phyloP scores from a whole-genome alignment of 2,329 filamentous ascomycete species.

The Aulographum hederae region DNA sequence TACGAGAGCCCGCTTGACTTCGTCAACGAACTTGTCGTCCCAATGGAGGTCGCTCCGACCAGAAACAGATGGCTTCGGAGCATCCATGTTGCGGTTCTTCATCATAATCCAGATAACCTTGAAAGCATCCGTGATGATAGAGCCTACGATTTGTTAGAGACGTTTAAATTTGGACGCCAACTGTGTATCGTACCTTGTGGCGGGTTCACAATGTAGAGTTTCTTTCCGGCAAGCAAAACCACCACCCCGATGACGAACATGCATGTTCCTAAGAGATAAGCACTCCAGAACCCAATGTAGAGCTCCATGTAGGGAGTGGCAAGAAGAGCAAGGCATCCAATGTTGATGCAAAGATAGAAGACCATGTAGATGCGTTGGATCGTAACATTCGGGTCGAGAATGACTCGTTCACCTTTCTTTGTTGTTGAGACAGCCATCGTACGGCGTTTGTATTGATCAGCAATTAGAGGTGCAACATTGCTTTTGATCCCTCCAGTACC shows the following conservation, averaged over 20 bases:
- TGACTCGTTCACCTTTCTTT: conserved; percentile 15
- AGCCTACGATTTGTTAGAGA: no score
- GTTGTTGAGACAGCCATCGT: conserved; percentile 35
- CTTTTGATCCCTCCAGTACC: conserved; percentile 70
- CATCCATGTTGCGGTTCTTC: conserved; percentile 30
- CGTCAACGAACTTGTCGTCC: conserved; percentile 55
- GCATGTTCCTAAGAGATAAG: conserved; percentile 41
- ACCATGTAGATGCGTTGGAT: conserved; percentile 29
- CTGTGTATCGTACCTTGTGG: no score
- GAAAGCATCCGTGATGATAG: conserved; percentile 24
- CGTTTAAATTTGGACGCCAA: no score
- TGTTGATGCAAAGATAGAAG: conserved; percentile 51
- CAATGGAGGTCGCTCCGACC: conserved; percentile 35
- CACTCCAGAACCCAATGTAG: conserved; percentile 47
- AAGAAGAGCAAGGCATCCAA: conserved; percentile 50
- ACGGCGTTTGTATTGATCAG: conserved; percentile 25
- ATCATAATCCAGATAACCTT: conserved; percentile 38
- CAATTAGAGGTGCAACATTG: conserved; percentile 42
- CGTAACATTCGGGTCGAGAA: conserved; percentile 20
- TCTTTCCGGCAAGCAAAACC: conserved; percentile 25
- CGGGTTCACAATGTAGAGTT: conserved; percentile 7
- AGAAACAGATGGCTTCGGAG: conserved; percentile 44
- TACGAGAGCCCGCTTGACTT: conserved; percentile 45
- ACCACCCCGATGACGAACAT: conserved; percentile 45
- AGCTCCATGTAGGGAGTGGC: conserved; percentile 51